Conservation (phyloP, 331 rosid species). For the Erythrophleum ivorense region DNA sequence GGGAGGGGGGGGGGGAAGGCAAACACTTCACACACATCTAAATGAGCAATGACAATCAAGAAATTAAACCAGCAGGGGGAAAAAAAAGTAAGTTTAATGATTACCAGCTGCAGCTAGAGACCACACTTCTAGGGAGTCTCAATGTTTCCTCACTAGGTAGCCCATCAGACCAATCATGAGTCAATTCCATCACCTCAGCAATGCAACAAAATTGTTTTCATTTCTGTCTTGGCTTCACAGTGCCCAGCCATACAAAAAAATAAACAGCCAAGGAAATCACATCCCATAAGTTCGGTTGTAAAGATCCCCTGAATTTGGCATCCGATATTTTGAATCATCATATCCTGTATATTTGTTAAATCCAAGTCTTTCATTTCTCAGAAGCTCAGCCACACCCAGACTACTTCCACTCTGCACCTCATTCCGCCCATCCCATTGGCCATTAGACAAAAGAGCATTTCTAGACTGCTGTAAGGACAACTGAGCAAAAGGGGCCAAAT, state of each 20-base stretch:
- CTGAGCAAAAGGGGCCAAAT: conserved; percentile 72
- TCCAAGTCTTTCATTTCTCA: conserved; percentile 90
- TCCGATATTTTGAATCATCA: conserved; percentile 86
- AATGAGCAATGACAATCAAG: conserved; percentile 34
- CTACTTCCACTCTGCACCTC: conserved; percentile 76
- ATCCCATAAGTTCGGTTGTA: conserved; percentile 92
- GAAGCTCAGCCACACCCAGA: conserved; percentile 76
- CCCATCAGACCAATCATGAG: conserved; percentile 53
- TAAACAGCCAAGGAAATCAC: conserved; percentile 50
- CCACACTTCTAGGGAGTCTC: conserved; percentile 52
- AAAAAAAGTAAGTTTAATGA: conserved; percentile 21
- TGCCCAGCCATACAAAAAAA: conserved; percentile 42
- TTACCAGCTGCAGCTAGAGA: conserved; percentile 68
- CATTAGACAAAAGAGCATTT: conserved; percentile 73
- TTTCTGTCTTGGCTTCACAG: conserved; percentile 42
- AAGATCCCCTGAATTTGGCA: conserved; percentile 89
- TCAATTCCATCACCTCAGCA: conserved; percentile 60
- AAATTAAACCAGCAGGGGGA: conserved; percentile 5
- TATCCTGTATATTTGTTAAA: conserved; percentile 83
- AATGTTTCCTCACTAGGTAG: conserved; percentile 60
- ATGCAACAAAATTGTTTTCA: conserved; percentile 53
- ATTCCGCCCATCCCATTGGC: conserved; percentile 97
- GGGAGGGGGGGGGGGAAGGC: neutral
- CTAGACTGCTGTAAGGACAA: conserved; percentile 79
- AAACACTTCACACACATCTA: conserved; percentile 11